These are phyloP conservation scores for Penicillium ochrochloron DNA, from an alignment of 495 filamentous ascomycete species.

Conservation along the genomic window DNA sequence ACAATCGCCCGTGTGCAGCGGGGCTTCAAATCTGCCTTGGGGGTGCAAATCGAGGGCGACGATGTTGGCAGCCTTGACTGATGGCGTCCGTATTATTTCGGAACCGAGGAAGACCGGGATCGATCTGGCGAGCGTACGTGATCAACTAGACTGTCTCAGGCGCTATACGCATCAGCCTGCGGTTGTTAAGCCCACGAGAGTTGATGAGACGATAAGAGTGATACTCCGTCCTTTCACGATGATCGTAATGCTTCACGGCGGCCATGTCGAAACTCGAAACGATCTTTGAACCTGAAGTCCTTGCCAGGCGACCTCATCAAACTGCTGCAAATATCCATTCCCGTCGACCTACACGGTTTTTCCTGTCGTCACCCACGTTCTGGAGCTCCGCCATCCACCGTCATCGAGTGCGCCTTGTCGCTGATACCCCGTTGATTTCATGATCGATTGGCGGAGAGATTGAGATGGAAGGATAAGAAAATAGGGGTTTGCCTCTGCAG, in stretches of 20 bases:
- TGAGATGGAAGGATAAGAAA: neutral
- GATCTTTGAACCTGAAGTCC: neutral
- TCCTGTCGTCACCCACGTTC: neutral
- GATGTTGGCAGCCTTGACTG: neutral
- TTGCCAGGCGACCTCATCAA: neutral
- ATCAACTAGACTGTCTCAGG: too few species aligned
- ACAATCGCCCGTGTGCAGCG: neutral
- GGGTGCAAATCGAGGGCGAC: neutral
- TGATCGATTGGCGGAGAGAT: conserved; percentile 9
- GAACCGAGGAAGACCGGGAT: neutral
- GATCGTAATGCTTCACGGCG: too few species aligned
- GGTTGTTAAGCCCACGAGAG: too few species aligned
- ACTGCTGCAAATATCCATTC: neutral
- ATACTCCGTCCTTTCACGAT: too few species aligned
- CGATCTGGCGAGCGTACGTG: neutral
- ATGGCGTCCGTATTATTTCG: neutral
- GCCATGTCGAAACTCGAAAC: neutral
- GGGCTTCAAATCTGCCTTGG: too few species aligned
- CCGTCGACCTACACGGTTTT: conserved; percentile 6
- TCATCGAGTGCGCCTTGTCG: conserved; percentile 7
- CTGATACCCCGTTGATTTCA: neutral
- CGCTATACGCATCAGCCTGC: too few species aligned
- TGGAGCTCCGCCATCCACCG: neutral
- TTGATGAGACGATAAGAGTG: too few species aligned
- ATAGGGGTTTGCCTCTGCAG: conserved; percentile 3